phyloP scores from a whole-genome alignment of 139 green algal species.

The Chlamydomonas eustigma region DNA sequence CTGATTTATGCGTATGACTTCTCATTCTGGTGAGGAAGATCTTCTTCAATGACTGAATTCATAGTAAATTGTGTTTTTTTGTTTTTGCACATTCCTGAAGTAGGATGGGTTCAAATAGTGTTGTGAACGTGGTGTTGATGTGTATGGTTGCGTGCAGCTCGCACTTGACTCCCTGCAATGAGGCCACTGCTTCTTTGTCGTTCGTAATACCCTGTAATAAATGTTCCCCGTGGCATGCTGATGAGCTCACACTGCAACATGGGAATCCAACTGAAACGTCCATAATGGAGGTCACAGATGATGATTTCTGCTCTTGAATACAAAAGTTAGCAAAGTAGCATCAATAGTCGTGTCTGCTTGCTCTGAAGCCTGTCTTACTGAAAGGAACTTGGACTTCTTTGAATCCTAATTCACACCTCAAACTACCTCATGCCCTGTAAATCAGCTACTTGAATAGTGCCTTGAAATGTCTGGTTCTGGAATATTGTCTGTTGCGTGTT shows the following conservation, averaged over 20 bases:
- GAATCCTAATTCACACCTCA: not conserved
- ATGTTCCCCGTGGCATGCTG: too few relatives aligned
- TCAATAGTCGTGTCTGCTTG: not conserved
- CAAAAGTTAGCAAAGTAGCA: not conserved
- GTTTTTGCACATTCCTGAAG: not conserved
- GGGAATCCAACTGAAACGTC: too few relatives aligned
- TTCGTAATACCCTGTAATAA: not conserved
- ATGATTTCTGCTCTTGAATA: too few relatives aligned
- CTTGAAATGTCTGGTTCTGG: not conserved
- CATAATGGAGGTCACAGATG: too few relatives aligned
- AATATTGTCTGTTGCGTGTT: not conserved
- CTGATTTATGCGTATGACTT: conserved; percentile 3
- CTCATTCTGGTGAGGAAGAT: not conserved
- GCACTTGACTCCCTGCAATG: not conserved
- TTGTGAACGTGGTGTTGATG: too few relatives aligned
- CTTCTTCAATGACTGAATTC: not conserved
- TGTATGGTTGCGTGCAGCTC: not conserved
- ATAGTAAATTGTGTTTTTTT: not conserved
- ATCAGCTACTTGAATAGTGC: not conserved
- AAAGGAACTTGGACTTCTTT: not conserved
- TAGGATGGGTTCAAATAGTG: not conserved
- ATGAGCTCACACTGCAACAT: too few relatives aligned
- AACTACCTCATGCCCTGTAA: not conserved
- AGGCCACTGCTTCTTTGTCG: not conserved
- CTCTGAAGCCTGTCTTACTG: too few relatives aligned